Evolutionary conservation across 2,329 filamentous ascomycete genomes (phyloP).

Genomic region (Cordyceps farinosa): DNA sequence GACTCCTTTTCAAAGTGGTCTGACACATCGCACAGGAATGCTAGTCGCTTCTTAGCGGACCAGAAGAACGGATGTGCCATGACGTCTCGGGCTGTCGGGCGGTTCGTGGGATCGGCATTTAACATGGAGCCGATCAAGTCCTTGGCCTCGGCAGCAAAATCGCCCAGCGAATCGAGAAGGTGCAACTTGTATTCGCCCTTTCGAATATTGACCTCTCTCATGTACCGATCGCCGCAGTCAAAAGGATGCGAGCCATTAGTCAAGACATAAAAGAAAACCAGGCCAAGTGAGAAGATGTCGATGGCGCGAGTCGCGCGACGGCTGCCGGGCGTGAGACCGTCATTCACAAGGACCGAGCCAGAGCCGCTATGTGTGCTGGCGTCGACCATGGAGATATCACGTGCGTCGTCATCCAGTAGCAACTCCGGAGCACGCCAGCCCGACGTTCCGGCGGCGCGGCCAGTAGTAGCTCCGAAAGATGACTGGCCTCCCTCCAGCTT

Average conservation of each 20-base stretch:
- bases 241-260: conserved; percentile 91
- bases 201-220: conserved; percentile 95
- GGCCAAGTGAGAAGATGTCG: conserved; percentile 93
- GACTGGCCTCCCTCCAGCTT: conserved; percentile 93
- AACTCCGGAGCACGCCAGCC: conserved; percentile 97
- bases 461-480: conserved; percentile 90
- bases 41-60: conserved; percentile 80
- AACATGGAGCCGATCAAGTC: conserved; percentile 84
- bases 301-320: conserved; percentile 91
- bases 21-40: conserved; percentile 92
- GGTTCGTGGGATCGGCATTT: conserved; percentile 46
- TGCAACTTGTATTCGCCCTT: conserved; percentile 75
- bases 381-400: conserved; percentile 46
- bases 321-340: conserved; percentile 54
- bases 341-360: conserved; percentile 53
- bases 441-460: conserved; percentile 86
- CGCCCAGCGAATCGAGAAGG: conserved; percentile 70
- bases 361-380: conserved; percentile 59
- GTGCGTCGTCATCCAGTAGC: conserved; percentile 72
- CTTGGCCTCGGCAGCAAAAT: conserved; percentile 81
- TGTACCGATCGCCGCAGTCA: conserved; percentile 89
- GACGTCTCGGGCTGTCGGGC: conserved; percentile 73
- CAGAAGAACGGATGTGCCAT: conserved; percentile 97
- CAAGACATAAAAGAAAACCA: conserved; percentile 99
- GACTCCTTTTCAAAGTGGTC: conserved; percentile 95